Evolutionary conservation across 2,329 filamentous ascomycete genomes (phyloP), one percentile per base, ranked within the genome.

Genomic region (Sclerotinia minor): DNA sequence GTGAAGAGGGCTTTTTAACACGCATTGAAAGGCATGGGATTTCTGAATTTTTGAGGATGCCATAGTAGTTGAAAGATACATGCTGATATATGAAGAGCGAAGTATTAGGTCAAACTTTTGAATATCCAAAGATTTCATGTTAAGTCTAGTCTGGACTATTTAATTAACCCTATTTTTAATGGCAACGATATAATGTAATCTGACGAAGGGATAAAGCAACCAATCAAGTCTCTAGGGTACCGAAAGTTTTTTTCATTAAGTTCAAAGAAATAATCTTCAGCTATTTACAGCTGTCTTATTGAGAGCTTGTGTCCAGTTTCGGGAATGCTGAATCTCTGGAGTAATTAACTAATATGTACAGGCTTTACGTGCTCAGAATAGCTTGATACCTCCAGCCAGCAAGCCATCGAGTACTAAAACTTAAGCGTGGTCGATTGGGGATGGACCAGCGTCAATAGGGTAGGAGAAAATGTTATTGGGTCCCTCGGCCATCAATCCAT

Each of bases 401-500:
- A 6, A 11, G 11, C 21, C 0, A 19, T 21, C 17, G 3, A 21
- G 52, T 26, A 13, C 8, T 0, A n/a, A 54, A 54, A 32, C 8
- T 54, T 49, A 69, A 19, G 67, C 65, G 38, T 68, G 65, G 21
- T 69, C 67, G 32, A 70, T 69, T 38, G 67, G 55, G 11, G 68
- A 61, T 53, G 68, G 69, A 5, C 70, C 64, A 17, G 69, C 70
- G 17, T 71, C 69, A n/a, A 71, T 70, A 3, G 67, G 69, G 44
- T 59, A 71, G 8, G 69, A 71, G 60, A 71, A 71, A 41, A 69
- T 70, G 24, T 71, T 55, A 67, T 69, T 70, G 5, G 69, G 67
- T 3, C 63, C 67, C 35, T 64, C 65, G 3, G 69, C 69, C 67
- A 71, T 64, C 4, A 71, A 44, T 32, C 67, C 69, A 58, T 67